phyloP scores from a whole-genome alignment of 176 grass and related monocot genomes.

The Dactylis glomerata region DNA sequence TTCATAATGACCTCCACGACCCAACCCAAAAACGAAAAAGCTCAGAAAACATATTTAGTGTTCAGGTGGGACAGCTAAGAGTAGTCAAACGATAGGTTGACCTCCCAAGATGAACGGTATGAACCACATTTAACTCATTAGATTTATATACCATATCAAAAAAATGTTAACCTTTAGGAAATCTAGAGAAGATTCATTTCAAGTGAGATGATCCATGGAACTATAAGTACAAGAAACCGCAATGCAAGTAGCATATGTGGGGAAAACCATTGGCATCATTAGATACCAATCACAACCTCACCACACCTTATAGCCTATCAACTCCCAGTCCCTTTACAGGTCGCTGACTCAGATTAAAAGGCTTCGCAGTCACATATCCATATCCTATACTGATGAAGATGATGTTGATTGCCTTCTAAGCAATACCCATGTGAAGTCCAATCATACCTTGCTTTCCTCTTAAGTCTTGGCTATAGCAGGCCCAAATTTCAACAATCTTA shows the following conservation, averaged over 20 bases:
- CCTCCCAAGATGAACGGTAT: not conserved
- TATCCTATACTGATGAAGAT: not conserved
- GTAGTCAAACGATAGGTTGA: not conserved
- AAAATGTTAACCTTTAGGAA: not conserved
- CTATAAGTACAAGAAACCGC: not conserved
- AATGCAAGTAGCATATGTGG: not conserved
- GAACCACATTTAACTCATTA: not conserved
- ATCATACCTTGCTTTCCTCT: conserved; percentile 31
- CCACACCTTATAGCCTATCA: not conserved
- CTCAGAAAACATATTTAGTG: not conserved
- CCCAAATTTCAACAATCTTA: not conserved
- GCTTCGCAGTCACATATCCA: conserved; percentile 12
- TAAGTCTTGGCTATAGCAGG: not conserved
- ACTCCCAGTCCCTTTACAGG: not conserved
- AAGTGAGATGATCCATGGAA: not conserved
- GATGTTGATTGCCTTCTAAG: conserved; percentile 19
- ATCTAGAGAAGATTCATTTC: not conserved
- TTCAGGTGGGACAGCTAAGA: not conserved
- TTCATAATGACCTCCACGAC: not conserved
- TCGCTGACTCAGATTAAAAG: not conserved
- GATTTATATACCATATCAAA: not conserved
- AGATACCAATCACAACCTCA: conserved; percentile 8
- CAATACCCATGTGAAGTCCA: conserved; percentile 19
- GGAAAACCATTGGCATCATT: not conserved
- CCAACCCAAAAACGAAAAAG: not conserved